Evolutionary conservation across 805 yeast species (phyloP), one percentile per base, ranked within the genome.

Genomic region (Wickerhamiella spandovensis): DNA sequence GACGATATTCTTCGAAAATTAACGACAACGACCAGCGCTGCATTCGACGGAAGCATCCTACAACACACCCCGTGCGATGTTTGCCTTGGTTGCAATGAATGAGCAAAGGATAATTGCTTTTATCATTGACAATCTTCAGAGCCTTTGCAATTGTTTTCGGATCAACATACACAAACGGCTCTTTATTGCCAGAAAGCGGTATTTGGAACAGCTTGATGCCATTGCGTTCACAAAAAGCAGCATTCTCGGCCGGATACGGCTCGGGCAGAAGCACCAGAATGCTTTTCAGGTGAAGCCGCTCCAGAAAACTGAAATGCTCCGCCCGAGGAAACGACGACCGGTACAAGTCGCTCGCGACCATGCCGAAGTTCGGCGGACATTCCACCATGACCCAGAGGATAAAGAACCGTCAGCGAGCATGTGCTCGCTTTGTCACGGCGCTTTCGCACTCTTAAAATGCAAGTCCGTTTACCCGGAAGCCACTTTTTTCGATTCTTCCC

Each of bases 41-140:
- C 48, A 89, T 67, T 58, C 92, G 73, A 53, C 98, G 70, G 32
- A 92, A 73, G 61, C 96, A 90, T 2, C 98, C 98, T 28, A 92
- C 89, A 15, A 92, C 72, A 65, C 97, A 92, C 0, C 98, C 98
- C 0, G 98, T 92, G 58, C 98, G 74, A 65, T 92, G 98, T 54
- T 90, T 92, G 10, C 98, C 98, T 52, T 96, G 71, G 67, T 92
- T 92, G 67, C 98, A 92, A 65, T 92, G 98, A 43, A 92, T 85
- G 55, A 92, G 70, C 12, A 92, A 71, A 1, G 98, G 98, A 52
- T 88, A 97, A 65, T 92, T 90, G 21, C 64, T 79, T 0, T 97
- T 96, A 60, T 92, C 74, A 15, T 87, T 64, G 13, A 87, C 85
- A 32, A 88, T 82, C 61, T 82, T 80, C 55, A 90, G 70, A 0